A percentile compares a stretch with the other conserved stretches of the same genome.
Conservation (phyloP, 305 asterid species). For the Rubia balearica region DNA sequence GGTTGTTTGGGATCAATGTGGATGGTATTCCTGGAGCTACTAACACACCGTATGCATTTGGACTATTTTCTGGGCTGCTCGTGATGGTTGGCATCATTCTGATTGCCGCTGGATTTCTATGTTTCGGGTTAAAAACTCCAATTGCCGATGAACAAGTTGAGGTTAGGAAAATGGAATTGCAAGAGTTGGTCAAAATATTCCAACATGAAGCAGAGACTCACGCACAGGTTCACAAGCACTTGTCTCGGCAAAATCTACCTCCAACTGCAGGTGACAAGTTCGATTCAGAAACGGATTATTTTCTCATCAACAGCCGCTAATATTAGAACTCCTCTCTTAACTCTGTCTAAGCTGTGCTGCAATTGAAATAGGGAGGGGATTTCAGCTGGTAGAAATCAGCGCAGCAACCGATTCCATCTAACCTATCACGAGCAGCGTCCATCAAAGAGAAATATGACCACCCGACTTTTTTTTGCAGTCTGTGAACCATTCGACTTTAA, state of each 20-base stretch:
- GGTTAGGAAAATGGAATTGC: slow-evolving; percentile 71
- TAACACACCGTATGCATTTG: slow-evolving; percentile 79
- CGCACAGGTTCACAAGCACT: slow-evolving; percentile 70
- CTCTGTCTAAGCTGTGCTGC: background rate
- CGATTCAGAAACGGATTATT: slow-evolving; percentile 44
- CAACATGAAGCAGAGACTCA: slow-evolving; percentile 95
- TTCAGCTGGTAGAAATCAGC: slow-evolving; percentile 8
- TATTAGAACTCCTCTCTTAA: background rate
- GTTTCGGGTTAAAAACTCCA: slow-evolving; percentile 72
- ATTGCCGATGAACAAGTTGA: slow-evolving; percentile 62
- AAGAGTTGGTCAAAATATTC: slow-evolving; percentile 69
- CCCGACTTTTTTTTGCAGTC: background rate
- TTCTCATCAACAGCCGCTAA: slow-evolving; percentile 26
- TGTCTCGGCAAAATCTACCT: slow-evolving; percentile 60
- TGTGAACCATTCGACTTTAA: background rate
- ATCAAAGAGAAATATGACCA: background rate
- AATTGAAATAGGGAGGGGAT: background rate
- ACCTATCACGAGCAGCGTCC: background rate
- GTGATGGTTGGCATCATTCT: slow-evolving; percentile 50
- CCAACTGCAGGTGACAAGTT: slow-evolving; percentile 77
- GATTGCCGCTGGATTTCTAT: slow-evolving; percentile 61
- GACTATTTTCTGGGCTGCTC: slow-evolving; percentile 66
- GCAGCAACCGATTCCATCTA: background rate
- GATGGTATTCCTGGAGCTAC: slow-evolving; percentile 84
- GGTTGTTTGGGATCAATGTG: slow-evolving; percentile 86